Conservation (phyloP, 805 yeast genomes). For the Spathaspora boniae region DNA sequence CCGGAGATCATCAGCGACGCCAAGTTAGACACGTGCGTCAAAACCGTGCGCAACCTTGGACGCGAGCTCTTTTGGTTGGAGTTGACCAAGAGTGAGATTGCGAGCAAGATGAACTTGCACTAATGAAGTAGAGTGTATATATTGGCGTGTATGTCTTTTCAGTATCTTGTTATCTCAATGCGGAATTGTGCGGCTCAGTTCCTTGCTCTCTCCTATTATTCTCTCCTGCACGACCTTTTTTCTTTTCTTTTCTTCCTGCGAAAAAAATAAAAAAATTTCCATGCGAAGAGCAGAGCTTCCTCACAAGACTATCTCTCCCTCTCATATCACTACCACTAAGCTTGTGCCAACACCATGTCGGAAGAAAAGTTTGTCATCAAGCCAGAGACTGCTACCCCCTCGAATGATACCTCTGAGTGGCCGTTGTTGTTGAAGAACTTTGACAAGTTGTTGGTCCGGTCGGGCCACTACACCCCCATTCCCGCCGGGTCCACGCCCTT, state of each 20-base stretch:
- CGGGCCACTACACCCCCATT: constrained; percentile 96
- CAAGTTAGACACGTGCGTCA: constrained; percentile 31
- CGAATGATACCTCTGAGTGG: constrained; percentile 91
- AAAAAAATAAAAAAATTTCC: constrained; percentile 1
- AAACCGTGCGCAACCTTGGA: constrained; percentile 32
- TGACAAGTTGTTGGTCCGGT: constrained; percentile 90
- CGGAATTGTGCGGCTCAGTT: constrained; percentile 26
- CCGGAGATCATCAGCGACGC: constrained; percentile 32
- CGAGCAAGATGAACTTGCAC: constrained; percentile 16
- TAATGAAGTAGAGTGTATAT: background rate
- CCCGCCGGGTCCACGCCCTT: constrained; percentile 94
- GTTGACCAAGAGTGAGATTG: constrained; percentile 29
- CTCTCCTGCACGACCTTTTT: constrained; percentile 4
- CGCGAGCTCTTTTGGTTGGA: constrained; percentile 43
- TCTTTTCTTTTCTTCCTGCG: constrained; percentile 5
- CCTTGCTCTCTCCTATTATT: no score
- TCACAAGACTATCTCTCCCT: background rate
- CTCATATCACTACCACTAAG: background rate
- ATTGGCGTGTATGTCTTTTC: background rate
- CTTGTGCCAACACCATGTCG: constrained; percentile 40
- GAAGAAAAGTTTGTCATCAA: constrained; percentile 78
- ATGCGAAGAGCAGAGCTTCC: constrained; percentile 3
- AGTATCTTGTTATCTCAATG: background rate
- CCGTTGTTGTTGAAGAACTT: constrained; percentile 90
- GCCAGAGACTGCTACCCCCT: constrained; percentile 78